phyloP scores from a whole-genome alignment of 1,139 yeast species.

The Trichomonascaceae sp. region DNA sequence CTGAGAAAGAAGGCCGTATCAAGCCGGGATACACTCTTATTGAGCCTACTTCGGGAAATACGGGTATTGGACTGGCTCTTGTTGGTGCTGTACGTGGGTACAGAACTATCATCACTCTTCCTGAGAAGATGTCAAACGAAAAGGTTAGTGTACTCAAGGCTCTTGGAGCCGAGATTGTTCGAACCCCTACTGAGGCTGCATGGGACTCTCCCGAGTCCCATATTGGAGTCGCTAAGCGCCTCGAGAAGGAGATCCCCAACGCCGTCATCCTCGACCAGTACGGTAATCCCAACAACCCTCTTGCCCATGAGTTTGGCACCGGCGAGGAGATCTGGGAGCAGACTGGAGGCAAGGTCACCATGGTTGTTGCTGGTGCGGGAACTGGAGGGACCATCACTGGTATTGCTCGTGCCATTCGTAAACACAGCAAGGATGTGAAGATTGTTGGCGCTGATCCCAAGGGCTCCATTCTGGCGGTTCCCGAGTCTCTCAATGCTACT shows the following conservation, averaged over 20 bases:
- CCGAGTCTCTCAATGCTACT: constrained; percentile 49
- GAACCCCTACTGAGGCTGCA: constrained; percentile 90
- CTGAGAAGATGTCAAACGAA: constrained; percentile 89
- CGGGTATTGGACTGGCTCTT: constrained; percentile 77
- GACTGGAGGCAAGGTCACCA: constrained; percentile 57
- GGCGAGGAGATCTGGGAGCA: constrained; percentile 83
- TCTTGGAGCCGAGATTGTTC: constrained; percentile 78
- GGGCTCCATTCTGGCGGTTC: constrained; percentile 76
- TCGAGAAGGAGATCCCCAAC: constrained; percentile 76
- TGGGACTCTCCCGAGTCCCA: constrained; percentile 91
- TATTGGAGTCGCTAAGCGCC: constrained; percentile 73
- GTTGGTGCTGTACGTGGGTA: constrained; percentile 83
- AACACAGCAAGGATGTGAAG: constrained; percentile 46
- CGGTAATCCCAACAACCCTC: constrained; percentile 65
- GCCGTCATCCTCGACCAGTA: constrained; percentile 81
- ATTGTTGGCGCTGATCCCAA: constrained; percentile 78
- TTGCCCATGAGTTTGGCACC: constrained; percentile 75
- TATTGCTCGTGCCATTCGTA: constrained; percentile 64
- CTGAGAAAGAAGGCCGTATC: constrained; percentile 65
- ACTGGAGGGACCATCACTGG: constrained; percentile 81
- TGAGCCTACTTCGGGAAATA: constrained; percentile 74
- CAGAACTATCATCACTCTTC: constrained; percentile 76
- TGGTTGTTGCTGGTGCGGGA: constrained; percentile 83
- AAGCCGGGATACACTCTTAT: constrained; percentile 79
- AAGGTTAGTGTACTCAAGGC: constrained; percentile 83